phyloP scores from a whole-genome alignment of 202 grass and related monocot species.

The Panicum virgatum region DNA sequence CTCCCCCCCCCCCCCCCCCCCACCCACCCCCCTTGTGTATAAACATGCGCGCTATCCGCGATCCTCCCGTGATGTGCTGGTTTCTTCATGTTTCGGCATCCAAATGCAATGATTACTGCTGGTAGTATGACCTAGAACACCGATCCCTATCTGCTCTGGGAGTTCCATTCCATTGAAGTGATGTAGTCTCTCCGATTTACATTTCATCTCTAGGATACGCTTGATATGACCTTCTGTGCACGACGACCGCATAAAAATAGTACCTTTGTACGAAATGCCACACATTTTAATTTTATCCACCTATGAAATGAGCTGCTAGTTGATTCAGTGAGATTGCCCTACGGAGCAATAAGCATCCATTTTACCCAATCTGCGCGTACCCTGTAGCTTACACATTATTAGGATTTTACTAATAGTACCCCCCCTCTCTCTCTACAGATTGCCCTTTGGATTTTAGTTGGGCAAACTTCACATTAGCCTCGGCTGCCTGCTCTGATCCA shows the following conservation, averaged over 20 bases:
- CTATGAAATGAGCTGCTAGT: neutral
- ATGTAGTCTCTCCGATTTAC: neutral
- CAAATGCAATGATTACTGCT: neutral
- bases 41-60: neutral
- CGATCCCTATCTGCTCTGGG: neutral
- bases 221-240: neutral
- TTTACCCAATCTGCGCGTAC: neutral
- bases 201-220: slow-evolving; percentile 7
- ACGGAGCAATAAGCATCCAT: neutral
- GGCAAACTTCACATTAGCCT: slow-evolving; percentile 90
- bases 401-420: neutral
- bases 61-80: neutral
- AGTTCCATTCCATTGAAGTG: neutral
- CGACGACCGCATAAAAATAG: neutral
- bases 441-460: slow-evolving; percentile 93
- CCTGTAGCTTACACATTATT: neutral
- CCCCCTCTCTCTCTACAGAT: slow-evolving; percentile 37
- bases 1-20: no score
- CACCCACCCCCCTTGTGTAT: neutral
- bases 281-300: neutral
- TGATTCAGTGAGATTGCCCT: slow-evolving; percentile 14
- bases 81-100: neutral
- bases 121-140: neutral
- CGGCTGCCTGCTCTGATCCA: slow-evolving; percentile 59
- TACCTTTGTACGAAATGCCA: neutral